Base-by-base conservation (phyloP, 192 early-diverging fungal genomes). In the Dimargaris cristalligena region DNA sequence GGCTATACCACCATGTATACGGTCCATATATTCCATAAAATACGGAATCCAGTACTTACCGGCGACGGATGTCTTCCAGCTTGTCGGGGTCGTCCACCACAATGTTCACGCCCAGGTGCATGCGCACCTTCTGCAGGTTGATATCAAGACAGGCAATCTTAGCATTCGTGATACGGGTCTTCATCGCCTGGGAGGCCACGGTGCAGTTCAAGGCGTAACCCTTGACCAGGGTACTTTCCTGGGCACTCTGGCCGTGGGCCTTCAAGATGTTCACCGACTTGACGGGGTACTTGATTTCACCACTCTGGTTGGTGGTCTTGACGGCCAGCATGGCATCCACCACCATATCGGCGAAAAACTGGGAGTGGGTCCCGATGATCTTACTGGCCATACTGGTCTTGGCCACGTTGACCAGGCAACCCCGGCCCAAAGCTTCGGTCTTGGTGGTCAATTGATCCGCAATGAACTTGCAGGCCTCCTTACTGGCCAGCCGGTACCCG, bases 171-270 rank as follows among this genome's bases (percentile, higher is more conserved):
- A 99, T 76, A 55, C 76, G 78, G 46, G 86, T 96, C 65, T 84
- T 86, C 82, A 99, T 94, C 44, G 92, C 93, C 73, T 94, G 89
- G 52, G 90, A 85, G 26, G 92, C 92, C 26, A 99, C 88, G 4
- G 94, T 96, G 68, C 96, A 96, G 78, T 97, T 94, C 51, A 99
- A 72, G 0, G 96, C 94, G 68, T 99, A 97, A 34, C 96, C 96
- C 34, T 84, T 84, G 41, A 99, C 79, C 52, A 92, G 79, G 59
- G 76, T 79, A 52, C 83, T 88, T 72, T 99, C 96, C 34, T 79
- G 78, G 18, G 86, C 88, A 48, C 83, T 85, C 67, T 91, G 88
- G 52, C 96, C 96, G 68, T 97, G 93, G 31, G 90, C 94, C 69
- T 99, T 99, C 46, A 99, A 65, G 44, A 99, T 78, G 69, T 97